Conservation (phyloP, 352 stramenopile species). For the Pythium plurisporium region DNA sequence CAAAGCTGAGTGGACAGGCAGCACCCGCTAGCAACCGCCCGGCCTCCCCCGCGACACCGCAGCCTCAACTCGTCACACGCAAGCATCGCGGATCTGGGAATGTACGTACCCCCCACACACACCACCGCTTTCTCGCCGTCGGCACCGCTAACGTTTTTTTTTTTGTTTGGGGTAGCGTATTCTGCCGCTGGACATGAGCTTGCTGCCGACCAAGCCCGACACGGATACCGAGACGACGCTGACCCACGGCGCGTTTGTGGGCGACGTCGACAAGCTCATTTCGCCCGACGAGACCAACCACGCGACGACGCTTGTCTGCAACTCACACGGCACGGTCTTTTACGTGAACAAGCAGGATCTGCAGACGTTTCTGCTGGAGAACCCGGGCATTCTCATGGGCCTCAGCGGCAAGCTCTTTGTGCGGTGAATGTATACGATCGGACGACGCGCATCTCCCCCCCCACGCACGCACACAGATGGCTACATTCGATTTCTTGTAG, state of each 20-base stretch:
- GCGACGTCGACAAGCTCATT: conserved; percentile 70
- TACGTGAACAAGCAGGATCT: conserved; percentile 65
- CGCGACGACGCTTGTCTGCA: conserved; percentile 58
- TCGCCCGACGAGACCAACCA: conserved; percentile 45
- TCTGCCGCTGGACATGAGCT: conserved; percentile 51
- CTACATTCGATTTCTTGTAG: conserved; percentile 10
- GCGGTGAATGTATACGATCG: conserved; percentile 15
- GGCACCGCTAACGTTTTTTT: neutral
- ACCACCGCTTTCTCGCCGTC: too few relatives aligned
- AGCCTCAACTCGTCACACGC: conserved; percentile 23
- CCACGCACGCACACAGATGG: conserved; percentile 1
- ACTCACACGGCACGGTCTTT: conserved; percentile 48
- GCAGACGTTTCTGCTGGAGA: conserved; percentile 64
- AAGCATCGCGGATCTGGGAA: conserved; percentile 51
- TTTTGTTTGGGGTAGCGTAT: conserved; percentile 33
- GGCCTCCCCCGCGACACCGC: conserved; percentile 5
- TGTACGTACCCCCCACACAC: conserved; percentile 42
- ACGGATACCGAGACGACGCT: conserved; percentile 40
- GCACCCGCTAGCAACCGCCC: neutral
- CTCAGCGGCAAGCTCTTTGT: conserved; percentile 59
- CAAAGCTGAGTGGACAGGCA: neutral
- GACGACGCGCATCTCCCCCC: neutral
- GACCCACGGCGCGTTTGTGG: conserved; percentile 54
- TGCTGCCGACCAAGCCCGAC: conserved; percentile 38
- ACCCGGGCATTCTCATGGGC: conserved; percentile 69